Base-by-base conservation (phyloP, 805 yeast genomes). In the Ogataea methylovora region DNA sequence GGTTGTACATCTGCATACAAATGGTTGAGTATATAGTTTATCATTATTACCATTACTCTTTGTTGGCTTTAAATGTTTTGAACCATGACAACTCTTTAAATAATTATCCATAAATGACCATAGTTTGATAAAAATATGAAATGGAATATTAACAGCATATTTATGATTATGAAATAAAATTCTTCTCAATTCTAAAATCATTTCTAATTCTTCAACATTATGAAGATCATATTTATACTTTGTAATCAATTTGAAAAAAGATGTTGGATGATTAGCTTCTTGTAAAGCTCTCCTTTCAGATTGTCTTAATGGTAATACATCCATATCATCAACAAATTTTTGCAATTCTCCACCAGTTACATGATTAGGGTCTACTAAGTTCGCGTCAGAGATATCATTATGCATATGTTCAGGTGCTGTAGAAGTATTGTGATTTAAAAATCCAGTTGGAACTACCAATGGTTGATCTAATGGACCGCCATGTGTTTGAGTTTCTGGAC, bases 61-160 rank as follows among this genome's bases (percentile, higher is more conserved):
- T 18, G 34, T 22, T 3, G 34, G 28, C 18, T 17, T 24, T 5
- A 24, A 24, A 24, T 26, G 28, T 18, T 32, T 32, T 13, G 34
- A 32, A 10, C 34, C 34, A 26, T 32, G 34, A 32, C 34, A 24
- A 24, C 26, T 20, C 24, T 32, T 32, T 3, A 32, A 13, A n/a
- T 17, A 12, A 26, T 32, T 13, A 32, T 32, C 34, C 34, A 32
- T 32, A 4, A 32, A 13, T 9, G 27, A 20, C 34, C 34, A 32
- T 8, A 32, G 24, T 15, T 32, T 32, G 4, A 32, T 12, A 25
- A 32, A 32, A 2, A 17, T 26, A 25, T 32, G 22, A 9, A 32
- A 20, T 18, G 34, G 29, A 7, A 32, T 16, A 16, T 19, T 25
- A 14, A 32, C 18, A 3, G 7, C 5, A 13, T 24, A 12, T 4